Evolutionary conservation across 345 rosid species (phyloP).

Genomic region (Hibiscus syriacus): DNA sequence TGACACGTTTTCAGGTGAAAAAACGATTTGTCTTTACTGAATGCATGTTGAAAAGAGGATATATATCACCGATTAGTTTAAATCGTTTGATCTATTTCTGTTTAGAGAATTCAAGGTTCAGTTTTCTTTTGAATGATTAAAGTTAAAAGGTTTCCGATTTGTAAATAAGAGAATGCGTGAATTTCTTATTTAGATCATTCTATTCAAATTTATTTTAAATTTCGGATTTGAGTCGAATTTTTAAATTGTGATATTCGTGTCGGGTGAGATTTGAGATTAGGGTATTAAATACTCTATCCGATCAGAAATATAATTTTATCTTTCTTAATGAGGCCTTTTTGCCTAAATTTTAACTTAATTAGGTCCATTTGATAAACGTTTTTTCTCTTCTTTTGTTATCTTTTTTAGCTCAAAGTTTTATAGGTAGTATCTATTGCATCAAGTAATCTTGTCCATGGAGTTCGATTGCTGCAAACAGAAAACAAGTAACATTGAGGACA

Average conservation of each 20-base stretch:
- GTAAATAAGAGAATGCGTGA: neutral
- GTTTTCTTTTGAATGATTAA: neutral
- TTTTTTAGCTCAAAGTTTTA: neutral
- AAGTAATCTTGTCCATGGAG: neutral
- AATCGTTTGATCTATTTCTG: neutral
- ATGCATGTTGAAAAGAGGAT: neutral
- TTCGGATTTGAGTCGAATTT: too few species aligned
- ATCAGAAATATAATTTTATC: too few species aligned
- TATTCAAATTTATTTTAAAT: neutral
- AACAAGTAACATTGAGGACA: neutral
- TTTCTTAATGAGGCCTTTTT: too few species aligned
- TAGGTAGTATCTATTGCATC: neutral
- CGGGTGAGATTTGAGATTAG: too few species aligned
- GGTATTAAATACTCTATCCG: too few species aligned
- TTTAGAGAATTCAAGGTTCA: neutral
- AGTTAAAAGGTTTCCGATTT: too few species aligned
- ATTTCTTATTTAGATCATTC: neutral
- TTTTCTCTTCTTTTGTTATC: neutral
- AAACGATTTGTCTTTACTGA: neutral
- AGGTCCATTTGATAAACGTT: neutral
- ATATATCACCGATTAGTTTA: neutral
- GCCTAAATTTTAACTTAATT: neutral
- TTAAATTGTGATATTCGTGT: too few species aligned
- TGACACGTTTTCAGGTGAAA: neutral
- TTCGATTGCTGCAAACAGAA: neutral